These are phyloP conservation scores for Hypoxylon sp. DNA, from an alignment of 2,329 filamentous ascomycete genomes.

Conservation along the genomic window DNA sequence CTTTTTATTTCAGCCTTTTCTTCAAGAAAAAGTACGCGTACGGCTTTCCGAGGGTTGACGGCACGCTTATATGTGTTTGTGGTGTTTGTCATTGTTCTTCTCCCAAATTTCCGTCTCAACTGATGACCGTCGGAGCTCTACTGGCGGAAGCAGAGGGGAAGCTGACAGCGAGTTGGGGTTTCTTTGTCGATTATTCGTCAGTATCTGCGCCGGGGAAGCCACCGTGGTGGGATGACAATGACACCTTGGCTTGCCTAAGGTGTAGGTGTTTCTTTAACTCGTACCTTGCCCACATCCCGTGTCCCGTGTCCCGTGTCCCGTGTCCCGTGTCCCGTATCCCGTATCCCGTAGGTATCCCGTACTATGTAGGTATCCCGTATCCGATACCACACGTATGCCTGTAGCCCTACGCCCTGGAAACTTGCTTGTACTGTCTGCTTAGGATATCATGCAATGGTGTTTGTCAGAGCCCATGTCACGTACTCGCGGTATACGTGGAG, in stretches of 20 bases:
- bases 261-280: too few relatives aligned
- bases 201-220: neutral
- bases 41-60: neutral
- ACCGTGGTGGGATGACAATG: constrained; percentile 23
- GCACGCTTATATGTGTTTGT: constrained; percentile 15
- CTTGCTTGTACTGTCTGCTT: constrained; percentile 5
- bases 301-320: too few relatives aligned
- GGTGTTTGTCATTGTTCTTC: neutral
- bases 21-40: too few relatives aligned
- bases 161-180: constrained; percentile 3
- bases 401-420: neutral
- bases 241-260: constrained; percentile 4
- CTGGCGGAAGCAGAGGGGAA: neutral
- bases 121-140: constrained; percentile 9
- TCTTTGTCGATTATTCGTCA: constrained; percentile 17
- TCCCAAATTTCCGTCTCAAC: too few relatives aligned
- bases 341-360: too few relatives aligned
- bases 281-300: too few relatives aligned
- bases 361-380: too few relatives aligned
- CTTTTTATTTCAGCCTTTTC: neutral
- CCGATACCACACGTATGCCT: too few relatives aligned
- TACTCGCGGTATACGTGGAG: neutral
- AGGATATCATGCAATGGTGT: constrained; percentile 17
- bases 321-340: too few relatives aligned
- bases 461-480: constrained; percentile 11